Base-by-base conservation (phyloP, 2,329 filamentous ascomycete species). In the Pochonia chlamydosporia region DNA sequence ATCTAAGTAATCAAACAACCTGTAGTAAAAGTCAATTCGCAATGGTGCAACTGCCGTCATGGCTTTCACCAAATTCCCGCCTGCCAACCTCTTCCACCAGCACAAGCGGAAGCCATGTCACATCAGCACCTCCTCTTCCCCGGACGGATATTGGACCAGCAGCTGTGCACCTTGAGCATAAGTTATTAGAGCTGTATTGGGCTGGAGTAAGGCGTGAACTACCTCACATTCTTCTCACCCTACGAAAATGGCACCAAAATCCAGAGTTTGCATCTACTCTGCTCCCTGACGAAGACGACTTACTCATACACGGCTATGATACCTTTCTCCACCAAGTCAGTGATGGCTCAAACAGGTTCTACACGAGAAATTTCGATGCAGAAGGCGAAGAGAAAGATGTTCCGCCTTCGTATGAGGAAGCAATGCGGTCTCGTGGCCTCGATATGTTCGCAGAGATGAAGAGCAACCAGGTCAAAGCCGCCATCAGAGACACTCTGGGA, bases 271-370 rank as follows among this genome's bases (percentile, higher is more conserved):
- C 53, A 20, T 33, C 49, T 2, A 48, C 55, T 5, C 43, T 44
- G 10, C 44, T 52, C 2, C 49, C 39, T 5, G 63, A 65, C 23
- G 60, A 67, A 44, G 37, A 53, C 1, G 58, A 64, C 33, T 44
- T 55, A 23, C 47, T 57, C 24, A 56, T 69, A 5, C 58, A 68
- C 47, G 67, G 66, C 8, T 70, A 62, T 43, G 65, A 69, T 37
- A 67, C 66, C 0, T 70, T 69, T 40, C 41, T 70, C 7, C 62
- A 67, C 31, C 61, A 68, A 24, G 62, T 70, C 26, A 63, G 53
- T 44, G 50, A 66, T 9, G 55, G 54, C 8, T 56, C 60, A 4
- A 54, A 60, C 3, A 53, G 56, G 13, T 64, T 67, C 41, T 56
- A 60, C 6, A 47, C 54, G 11, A 54, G 55, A n/a, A 56, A 62